Conservation (phyloP, 805 yeast genomes). For the Debaryomyces maramus region DNA sequence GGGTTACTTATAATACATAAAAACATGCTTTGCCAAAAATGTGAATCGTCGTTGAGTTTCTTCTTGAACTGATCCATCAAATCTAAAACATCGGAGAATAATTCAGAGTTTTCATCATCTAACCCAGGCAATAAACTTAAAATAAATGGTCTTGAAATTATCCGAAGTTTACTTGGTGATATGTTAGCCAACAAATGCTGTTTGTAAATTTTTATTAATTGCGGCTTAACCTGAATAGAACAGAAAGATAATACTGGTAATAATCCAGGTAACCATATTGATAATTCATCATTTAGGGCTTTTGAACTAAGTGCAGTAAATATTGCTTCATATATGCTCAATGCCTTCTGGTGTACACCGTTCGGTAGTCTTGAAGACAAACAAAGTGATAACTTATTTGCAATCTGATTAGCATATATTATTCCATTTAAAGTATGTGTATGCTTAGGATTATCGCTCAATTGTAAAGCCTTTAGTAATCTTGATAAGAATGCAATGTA, state of each 20-base stretch:
- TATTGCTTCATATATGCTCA: constrained; percentile 71
- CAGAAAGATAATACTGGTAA: constrained; percentile 87
- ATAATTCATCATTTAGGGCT: constrained; percentile 54
- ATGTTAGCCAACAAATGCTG: constrained; percentile 51
- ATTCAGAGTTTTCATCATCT: constrained; percentile 90
- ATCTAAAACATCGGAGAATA: constrained; percentile 58
- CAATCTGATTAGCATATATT: constrained; percentile 66
- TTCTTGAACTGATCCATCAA: constrained; percentile 60
- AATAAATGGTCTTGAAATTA: constrained; percentile 66
- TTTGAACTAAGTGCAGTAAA: constrained; percentile 63
- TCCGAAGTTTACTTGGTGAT: constrained; percentile 42
- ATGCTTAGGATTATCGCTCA: constrained; percentile 22
- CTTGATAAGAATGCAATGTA: constrained; percentile 86
- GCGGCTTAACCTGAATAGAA: constrained; percentile 83
- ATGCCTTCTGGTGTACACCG: constrained; percentile 90
- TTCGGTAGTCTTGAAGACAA: constrained; percentile 81
- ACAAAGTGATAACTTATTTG: constrained; percentile 75
- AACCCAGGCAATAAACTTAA: constrained; percentile 81
- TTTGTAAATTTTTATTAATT: constrained; percentile 61
- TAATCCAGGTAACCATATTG: constrained; percentile 90
- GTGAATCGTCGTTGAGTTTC: constrained; percentile 61
- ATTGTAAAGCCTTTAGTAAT: constrained; percentile 65
- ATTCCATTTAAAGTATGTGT: constrained; percentile 45
- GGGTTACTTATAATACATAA: constrained; percentile 73
- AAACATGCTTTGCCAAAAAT: constrained; percentile 86